Evolutionary conservation across 108 stramenopile genomes (phyloP).

Genomic region (Skeletonema grethae): DNA sequence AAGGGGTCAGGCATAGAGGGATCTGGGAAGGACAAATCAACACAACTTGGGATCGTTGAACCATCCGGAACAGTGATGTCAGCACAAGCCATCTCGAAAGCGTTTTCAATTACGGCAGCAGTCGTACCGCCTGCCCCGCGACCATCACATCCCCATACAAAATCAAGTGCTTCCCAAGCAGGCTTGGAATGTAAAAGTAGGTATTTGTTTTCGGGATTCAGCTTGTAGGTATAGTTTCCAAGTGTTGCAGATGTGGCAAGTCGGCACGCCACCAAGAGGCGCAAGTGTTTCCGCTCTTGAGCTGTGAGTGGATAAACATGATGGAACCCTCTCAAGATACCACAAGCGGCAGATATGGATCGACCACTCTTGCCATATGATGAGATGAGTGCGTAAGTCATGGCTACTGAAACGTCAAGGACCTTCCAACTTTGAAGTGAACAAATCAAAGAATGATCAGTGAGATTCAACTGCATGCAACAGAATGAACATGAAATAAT

Average conservation of each 20-base stretch:
- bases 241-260: constrained; percentile 79
- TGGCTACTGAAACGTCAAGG: constrained; percentile 78
- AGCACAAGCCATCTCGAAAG: constrained; percentile 70
- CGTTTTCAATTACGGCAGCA: constrained; percentile 40
- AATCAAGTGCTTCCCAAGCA: constrained; percentile 78
- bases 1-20: constrained; percentile 65
- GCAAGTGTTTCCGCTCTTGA: constrained; percentile 72
- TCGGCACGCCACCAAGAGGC: constrained; percentile 72
- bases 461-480: constrained; percentile 17
- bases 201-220: constrained; percentile 85
- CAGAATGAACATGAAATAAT: constrained; percentile 37
- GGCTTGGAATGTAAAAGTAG: constrained; percentile 85
- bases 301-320: constrained; percentile 62
- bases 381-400: constrained; percentile 87
- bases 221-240: constrained; percentile 79
- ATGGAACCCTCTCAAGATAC: constrained; percentile 76
- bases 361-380: constrained; percentile 68
- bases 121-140: constrained; percentile 31
- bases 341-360: constrained; percentile 77
- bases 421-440: constrained; percentile 74
- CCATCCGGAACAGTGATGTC: constrained; percentile 28
- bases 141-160: constrained; percentile 75
- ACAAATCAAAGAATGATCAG: constrained; percentile 25
- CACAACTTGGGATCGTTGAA: constrained; percentile 45
- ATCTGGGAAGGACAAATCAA: constrained; percentile 79